Evolutionary conservation across 371 early-diverging fungal genomes (phyloP).

Genomic region (Mucor irregularis): DNA sequence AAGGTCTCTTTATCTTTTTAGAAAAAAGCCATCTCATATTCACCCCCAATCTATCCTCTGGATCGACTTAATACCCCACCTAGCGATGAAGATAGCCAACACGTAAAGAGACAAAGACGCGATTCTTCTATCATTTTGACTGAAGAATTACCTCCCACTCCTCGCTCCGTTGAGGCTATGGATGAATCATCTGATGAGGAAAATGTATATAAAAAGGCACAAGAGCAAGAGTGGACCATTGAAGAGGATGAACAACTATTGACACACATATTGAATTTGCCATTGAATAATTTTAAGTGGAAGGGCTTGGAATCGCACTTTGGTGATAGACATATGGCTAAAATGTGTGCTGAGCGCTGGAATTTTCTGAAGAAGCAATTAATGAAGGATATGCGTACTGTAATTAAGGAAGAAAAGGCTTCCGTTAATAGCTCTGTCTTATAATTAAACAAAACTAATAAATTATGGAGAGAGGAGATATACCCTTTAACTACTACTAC

Average conservation of each 20-base stretch:
- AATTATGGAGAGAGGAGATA: too few species aligned
- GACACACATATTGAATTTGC: constrained; percentile 14
- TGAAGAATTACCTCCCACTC: constrained; percentile 20
- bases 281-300: constrained; percentile 35
- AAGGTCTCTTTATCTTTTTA: too few species aligned
- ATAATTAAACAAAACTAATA: too few species aligned
- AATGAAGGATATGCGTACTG: constrained; percentile 12
- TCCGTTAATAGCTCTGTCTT: too few species aligned
- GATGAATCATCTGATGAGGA: constrained; percentile 28
- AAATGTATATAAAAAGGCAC: constrained; percentile 13
- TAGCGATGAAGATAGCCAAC: constrained; percentile 5
- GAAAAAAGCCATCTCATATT: background rate
- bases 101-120: constrained; percentile 1
- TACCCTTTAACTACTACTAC: too few species aligned
- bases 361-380: constrained; percentile 17
- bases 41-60: constrained; percentile 2
- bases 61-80: constrained; percentile 26
- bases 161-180: constrained; percentile 13
- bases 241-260: constrained; percentile 20
- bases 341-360: constrained; percentile 25
- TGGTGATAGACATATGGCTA: constrained; percentile 19
- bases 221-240: constrained; percentile 24
- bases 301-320: constrained; percentile 17
- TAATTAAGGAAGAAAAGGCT: background rate
- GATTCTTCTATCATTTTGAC: background rate